A percentile compares a stretch with the other conserved stretches of the same genome.
These are phyloP conservation scores for Citrus unshiu DNA, from an alignment of 345 rosid genomes.

Conservation along the genomic window DNA sequence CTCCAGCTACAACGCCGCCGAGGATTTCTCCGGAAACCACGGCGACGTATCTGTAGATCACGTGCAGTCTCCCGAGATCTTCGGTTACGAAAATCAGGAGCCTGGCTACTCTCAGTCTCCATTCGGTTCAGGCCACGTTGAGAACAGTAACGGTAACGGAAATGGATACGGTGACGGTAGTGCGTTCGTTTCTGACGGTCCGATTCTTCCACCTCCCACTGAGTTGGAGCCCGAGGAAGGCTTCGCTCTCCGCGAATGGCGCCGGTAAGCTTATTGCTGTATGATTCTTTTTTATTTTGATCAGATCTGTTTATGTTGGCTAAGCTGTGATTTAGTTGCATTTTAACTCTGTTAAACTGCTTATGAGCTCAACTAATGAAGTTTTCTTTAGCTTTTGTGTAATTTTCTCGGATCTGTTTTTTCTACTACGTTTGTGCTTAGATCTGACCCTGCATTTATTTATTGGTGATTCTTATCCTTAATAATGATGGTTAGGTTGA, in stretches of 20 bases:
- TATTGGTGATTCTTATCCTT: background rate
- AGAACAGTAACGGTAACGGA: constrained; percentile 59
- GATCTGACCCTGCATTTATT: constrained; percentile 18
- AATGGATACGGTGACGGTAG: constrained; percentile 38
- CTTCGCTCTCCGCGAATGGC: constrained; percentile 69
- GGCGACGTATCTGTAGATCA: constrained; percentile 32
- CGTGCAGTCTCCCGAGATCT: constrained; percentile 24
- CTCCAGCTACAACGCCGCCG: constrained; percentile 40
- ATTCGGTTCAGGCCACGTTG: constrained; percentile 40
- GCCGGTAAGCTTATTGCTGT: constrained; percentile 47
- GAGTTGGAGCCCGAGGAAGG: constrained; percentile 73
- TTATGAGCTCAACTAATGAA: background rate
- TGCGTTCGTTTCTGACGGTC: constrained; percentile 54
- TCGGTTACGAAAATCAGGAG: constrained; percentile 47
- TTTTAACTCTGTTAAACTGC: background rate
- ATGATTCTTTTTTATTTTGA: background rate
- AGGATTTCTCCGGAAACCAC: constrained; percentile 25
- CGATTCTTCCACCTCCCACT: constrained; percentile 64
- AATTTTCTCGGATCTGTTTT: constrained; percentile 25
- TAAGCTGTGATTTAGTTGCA: background rate
- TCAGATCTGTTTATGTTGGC: background rate
- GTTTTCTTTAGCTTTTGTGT: background rate
- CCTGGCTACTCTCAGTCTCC: constrained; percentile 45
- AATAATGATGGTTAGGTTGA: background rate
- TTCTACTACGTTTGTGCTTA: constrained; percentile 11